These are phyloP conservation scores for Laetiporus sulphureus DNA, from an alignment of 1,284 basidiomycete genomes.

Conservation along the genomic window DNA sequence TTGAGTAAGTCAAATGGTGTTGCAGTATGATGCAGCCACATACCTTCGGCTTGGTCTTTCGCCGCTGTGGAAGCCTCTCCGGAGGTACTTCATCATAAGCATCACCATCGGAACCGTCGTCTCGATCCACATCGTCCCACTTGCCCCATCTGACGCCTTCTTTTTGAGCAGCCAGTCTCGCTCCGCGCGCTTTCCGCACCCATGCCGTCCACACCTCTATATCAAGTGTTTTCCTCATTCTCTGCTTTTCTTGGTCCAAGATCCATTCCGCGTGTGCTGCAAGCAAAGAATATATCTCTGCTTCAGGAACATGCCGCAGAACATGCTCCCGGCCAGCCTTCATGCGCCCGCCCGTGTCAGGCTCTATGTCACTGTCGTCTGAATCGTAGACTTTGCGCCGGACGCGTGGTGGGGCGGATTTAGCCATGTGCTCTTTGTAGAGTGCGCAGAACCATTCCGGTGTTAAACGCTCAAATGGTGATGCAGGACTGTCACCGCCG, in stretches of 20 bases:
- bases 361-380: slow-evolving; percentile 28
- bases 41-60: slow-evolving; percentile 7
- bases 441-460: slow-evolving; percentile 41
- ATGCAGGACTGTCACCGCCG: slow-evolving; percentile 9
- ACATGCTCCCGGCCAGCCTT: slow-evolving; percentile 10
- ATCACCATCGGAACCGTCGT: slow-evolving; percentile 6
- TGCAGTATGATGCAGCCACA: too few relatives aligned
- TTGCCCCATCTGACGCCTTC: slow-evolving; percentile 24
- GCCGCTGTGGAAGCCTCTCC: slow-evolving; percentile 1
- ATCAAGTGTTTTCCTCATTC: slow-evolving; percentile 28
- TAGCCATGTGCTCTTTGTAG: slow-evolving; percentile 27
- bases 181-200: slow-evolving; percentile 25
- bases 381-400: slow-evolving; percentile 28
- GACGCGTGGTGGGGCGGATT: slow-evolving; percentile 20
- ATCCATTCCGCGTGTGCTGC: slow-evolving; percentile 48
- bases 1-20: too few relatives aligned
- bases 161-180: slow-evolving; percentile 22
- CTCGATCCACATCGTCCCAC: slow-evolving; percentile 7
- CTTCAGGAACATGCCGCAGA: slow-evolving; percentile 35
- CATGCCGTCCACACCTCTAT: slow-evolving; percentile 39
- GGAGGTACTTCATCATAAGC: slow-evolving; percentile 6
- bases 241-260: slow-evolving; percentile 33
- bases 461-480: slow-evolving; percentile 33
- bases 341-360: slow-evolving; percentile 19
- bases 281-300: slow-evolving; percentile 38